Percentiles rank a stretch among this genome's conserved stretches.
phyloP scores from a whole-genome alignment of 805 yeast species.

The Spathaspora arborariae region DNA sequence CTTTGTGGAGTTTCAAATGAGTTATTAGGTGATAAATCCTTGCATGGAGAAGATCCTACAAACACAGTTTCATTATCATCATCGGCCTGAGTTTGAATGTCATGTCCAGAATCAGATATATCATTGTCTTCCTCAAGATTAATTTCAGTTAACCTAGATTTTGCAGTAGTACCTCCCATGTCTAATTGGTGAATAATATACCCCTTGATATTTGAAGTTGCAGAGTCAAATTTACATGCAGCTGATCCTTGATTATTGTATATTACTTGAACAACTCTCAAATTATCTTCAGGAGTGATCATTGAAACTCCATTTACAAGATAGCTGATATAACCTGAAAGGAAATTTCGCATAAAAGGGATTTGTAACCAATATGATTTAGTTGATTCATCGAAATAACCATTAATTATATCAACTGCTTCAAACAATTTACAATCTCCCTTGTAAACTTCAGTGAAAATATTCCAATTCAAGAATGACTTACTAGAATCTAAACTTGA shows the following conservation, averaged over 20 bases:
- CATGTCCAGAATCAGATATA: not conserved
- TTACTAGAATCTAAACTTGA: not conserved
- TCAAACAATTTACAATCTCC: constrained; percentile 7
- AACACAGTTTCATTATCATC: constrained; percentile 40
- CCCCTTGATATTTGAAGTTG: constrained; percentile 14
- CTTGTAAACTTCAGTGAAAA: constrained; percentile 14
- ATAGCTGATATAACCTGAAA: constrained; percentile 36
- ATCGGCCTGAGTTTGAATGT: not conserved
- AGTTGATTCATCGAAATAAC: constrained; percentile 17
- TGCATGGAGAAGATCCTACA: constrained; percentile 38
- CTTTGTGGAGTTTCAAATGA: constrained; percentile 12
- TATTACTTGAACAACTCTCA: constrained; percentile 29
- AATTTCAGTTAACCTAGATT: constrained; percentile 3
- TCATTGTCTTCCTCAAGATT: not conserved
- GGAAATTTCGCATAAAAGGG: constrained; percentile 36
- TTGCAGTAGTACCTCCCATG: constrained; percentile 6
- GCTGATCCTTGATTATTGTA: constrained; percentile 18
- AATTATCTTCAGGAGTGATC: constrained; percentile 10
- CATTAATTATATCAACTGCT: constrained; percentile 26
- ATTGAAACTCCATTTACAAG: constrained; percentile 26
- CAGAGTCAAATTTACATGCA: constrained; percentile 5
- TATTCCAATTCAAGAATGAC: constrained; percentile 25
- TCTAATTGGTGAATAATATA: constrained; percentile 24
- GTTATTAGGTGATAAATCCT: constrained; percentile 16
- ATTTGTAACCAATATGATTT: constrained; percentile 22